Conservation (phyloP, 2,329 filamentous ascomycete genomes). For the Dactylellina cionopaga region DNA sequence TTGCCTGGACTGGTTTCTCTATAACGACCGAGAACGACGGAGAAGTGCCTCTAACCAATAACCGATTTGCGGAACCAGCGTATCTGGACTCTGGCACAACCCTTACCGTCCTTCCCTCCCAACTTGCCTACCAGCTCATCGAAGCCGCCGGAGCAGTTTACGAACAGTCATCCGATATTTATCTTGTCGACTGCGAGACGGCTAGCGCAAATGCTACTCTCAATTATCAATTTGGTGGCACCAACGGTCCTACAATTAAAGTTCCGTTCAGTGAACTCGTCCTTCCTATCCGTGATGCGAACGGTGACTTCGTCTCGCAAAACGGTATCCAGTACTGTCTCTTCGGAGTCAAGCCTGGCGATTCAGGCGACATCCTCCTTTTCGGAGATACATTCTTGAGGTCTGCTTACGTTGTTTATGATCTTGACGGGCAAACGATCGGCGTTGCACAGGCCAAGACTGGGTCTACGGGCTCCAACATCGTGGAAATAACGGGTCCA, state of each 20-base stretch:
- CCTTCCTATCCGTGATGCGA: constrained; percentile 59
- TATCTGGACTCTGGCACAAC: constrained; percentile 54
- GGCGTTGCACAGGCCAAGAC: constrained; percentile 40
- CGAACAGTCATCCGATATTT: constrained; percentile 33
- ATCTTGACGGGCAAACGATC: constrained; percentile 64
- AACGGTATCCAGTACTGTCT: constrained; percentile 71
- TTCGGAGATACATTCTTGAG: constrained; percentile 79
- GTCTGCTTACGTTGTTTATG: constrained; percentile 79
- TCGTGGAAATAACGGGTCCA: constrained; percentile 40
- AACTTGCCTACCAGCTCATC: constrained; percentile 52
- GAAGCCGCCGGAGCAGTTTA: constrained; percentile 58
- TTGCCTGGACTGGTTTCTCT: constrained; percentile 74
- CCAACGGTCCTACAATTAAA: constrained; percentile 63
- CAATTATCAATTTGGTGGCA: constrained; percentile 44
- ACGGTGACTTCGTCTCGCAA: constrained; percentile 62
- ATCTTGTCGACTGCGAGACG: constrained; percentile 26
- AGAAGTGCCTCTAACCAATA: constrained; percentile 63
- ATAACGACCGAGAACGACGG: constrained; percentile 65
- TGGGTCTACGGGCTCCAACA: constrained; percentile 21
- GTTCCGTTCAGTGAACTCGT: constrained; percentile 67
- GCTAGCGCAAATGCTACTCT: constrained; percentile 21
- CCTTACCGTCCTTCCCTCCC: constrained; percentile 56
- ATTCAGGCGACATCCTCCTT: constrained; percentile 65
- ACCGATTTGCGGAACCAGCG: constrained; percentile 57
- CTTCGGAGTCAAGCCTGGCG: constrained; percentile 72